Percentiles rank a stretch among this genome's conserved stretches.
Evolutionary conservation across 306 rosid genomes (phyloP).

Genomic region (Delonix regia): DNA sequence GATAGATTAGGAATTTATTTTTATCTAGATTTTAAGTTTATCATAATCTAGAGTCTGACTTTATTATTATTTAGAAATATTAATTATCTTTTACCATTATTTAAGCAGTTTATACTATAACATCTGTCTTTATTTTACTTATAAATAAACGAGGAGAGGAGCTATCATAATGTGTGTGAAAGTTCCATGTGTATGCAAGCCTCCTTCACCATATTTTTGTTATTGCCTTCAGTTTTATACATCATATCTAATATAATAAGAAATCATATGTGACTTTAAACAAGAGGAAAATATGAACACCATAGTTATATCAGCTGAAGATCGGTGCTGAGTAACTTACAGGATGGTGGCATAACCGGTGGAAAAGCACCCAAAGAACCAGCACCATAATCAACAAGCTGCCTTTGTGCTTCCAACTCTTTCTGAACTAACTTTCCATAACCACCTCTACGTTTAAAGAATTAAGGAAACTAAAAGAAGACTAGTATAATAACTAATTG

Average conservation of each 20-base stretch:
- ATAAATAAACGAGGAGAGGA: no score
- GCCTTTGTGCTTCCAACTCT: conserved; percentile 96
- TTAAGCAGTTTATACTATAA: no score
- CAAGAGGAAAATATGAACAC: conserved; percentile 15
- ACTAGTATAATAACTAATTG: background rate
- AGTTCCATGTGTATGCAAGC: no score
- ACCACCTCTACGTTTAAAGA: conserved; percentile 85
- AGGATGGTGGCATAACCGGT: conserved; percentile 65
- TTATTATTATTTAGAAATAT: no score
- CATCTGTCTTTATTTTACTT: no score
- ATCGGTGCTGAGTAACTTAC: conserved; percentile 57
- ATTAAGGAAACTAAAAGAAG: conserved; percentile 60
- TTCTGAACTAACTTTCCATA: conserved; percentile 89
- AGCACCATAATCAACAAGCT: conserved; percentile 93
- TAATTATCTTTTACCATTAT: no score
- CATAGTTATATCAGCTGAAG: conserved; percentile 29
- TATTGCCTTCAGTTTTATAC: background rate
- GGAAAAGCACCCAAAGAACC: conserved; percentile 91
- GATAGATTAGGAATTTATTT: no score
- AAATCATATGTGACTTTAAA: background rate
- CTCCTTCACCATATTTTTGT: no score
- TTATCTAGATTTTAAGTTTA: no score
- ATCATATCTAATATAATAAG: background rate
- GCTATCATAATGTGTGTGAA: no score
- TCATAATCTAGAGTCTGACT: no score